Percentiles rank a stretch among this genome's conserved stretches.
These are phyloP conservation scores for Karstenula rhodostoma DNA, from an alignment of 2,329 filamentous ascomycete species.

Conservation along the genomic window DNA sequence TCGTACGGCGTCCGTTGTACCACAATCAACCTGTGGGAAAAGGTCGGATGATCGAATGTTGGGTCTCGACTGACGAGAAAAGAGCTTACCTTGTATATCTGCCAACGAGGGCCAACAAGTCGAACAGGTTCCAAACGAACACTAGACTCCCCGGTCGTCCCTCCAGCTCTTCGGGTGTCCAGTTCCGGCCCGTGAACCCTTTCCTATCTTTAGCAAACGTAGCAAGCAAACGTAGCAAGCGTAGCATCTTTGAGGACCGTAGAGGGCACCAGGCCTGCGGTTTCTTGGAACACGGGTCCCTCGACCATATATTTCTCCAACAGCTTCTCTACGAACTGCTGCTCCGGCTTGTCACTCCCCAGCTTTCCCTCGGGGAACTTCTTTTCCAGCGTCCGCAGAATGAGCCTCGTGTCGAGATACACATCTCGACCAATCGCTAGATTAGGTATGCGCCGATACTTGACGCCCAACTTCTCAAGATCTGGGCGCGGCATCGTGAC, in stretches of 20 bases:
- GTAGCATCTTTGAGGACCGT: slow-evolving; percentile 62
- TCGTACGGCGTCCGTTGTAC: background rate
- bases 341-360: slow-evolving; percentile 9
- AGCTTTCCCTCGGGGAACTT: slow-evolving; percentile 44
- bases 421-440: slow-evolving; percentile 72
- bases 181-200: slow-evolving; percentile 54
- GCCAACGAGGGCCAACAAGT: slow-evolving; percentile 67
- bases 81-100: slow-evolving; percentile 68
- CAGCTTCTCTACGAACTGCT: slow-evolving; percentile 52
- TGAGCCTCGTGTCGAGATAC: slow-evolving; percentile 75
- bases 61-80: slow-evolving; percentile 3
- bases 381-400: slow-evolving; percentile 69
- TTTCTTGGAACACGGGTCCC: slow-evolving; percentile 63
- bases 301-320: slow-evolving; percentile 65
- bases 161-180: slow-evolving; percentile 48
- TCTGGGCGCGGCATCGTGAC: slow-evolving; percentile 72
- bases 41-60: background rate
- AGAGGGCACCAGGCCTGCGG: slow-evolving; percentile 63
- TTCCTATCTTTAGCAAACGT: slow-evolving; percentile 66
- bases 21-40: background rate
- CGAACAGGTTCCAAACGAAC: slow-evolving; percentile 61
- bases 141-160: slow-evolving; percentile 63
- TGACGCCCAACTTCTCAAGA: slow-evolving; percentile 66
- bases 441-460: slow-evolving; percentile 74
- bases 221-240: too few species aligned